Evolutionary conservation across 768 basidiomycete species (phyloP).

Genomic region (Boletus rex-veris): DNA sequence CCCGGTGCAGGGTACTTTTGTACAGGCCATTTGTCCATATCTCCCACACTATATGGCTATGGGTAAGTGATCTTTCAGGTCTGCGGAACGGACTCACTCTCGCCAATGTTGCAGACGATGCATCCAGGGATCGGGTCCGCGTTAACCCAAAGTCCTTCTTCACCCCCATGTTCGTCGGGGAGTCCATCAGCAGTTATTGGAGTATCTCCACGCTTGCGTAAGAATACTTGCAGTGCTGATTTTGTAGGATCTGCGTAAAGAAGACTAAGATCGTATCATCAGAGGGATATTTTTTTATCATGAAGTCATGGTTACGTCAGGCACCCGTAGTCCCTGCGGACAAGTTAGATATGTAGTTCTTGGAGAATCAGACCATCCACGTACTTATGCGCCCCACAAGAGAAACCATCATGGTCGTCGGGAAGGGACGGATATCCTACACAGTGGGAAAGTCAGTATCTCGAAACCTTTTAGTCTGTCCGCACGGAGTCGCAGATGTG

Average conservation of each 20-base stretch:
- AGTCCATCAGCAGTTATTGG: constrained; percentile 33
- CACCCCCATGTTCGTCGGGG: constrained; percentile 50
- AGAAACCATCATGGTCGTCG: constrained; percentile 72
- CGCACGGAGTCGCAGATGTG: not conserved
- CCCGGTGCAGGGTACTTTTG: constrained; percentile 84
- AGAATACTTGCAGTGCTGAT: constrained; percentile 79
- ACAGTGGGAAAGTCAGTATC: not conserved
- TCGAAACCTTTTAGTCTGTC: not conserved
- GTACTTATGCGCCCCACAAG: constrained; percentile 89
- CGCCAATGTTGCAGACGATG: constrained; percentile 88
- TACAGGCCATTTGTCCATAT: constrained; percentile 88
- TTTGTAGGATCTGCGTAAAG: constrained; percentile 80
- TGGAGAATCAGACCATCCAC: not conserved
- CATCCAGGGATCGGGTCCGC: constrained; percentile 82
- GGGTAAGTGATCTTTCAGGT: not conserved
- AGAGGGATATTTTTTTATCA: constrained; percentile 1
- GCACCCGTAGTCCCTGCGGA: constrained; percentile 81
- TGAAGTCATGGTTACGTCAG: constrained; percentile 54
- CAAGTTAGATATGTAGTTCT: constrained; percentile 3
- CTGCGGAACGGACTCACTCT: constrained; percentile 52
- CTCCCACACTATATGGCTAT: constrained; percentile 72
- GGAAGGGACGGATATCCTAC: constrained; percentile 87
- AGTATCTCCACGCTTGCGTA: constrained; percentile 40
- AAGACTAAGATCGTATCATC: constrained; percentile 50
- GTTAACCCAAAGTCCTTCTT: constrained; percentile 72